Evolutionary conservation across 2,329 filamentous ascomycete species (phyloP), one percentile per base, ranked within the genome.

Genomic region (Shiraia sp.): DNA sequence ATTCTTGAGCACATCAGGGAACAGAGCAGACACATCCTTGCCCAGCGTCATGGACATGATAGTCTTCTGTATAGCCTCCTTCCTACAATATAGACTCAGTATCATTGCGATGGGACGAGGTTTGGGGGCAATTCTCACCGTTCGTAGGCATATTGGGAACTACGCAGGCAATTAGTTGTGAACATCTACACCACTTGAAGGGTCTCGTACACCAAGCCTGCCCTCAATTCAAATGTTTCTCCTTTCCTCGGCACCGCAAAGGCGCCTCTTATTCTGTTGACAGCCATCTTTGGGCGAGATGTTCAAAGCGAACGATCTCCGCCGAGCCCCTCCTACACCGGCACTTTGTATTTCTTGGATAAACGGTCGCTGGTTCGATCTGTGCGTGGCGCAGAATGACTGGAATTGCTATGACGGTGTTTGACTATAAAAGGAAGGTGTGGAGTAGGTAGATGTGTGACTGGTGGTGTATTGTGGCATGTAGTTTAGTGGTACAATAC

Each of bases 31-130:
- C 46, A 99, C 93, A 74, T 99, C 93, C 73, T 99, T 99, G 71
- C 93, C 93, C 59, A 99, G 72, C 1, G 93, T 99, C 93, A 99
- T 99, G 68, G 93, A 91, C 91, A 97, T 97, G 75, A 99, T 99
- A 53, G 93, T 99, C 80, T 96, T 97, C 70, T 99, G 93, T 60
- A 99, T 99, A 16, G 93, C 88, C 77, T 99, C 93, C 74, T 99
- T 99, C 65, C 90, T 82, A 49, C 32, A 40, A 28, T 19, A 5
- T 22, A 45, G 30, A 44, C 37, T 74, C 52, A 74, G 71, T 71
- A 61, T 51, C 17, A 4, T 24, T 14, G 12, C 10, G 8, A 15
- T 32, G 6, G n/a, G n/a, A 19, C 6, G 15, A 9, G 24, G 13
- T 15, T 19, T 23, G 6, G 14, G 32, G 32, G 29, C 35, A 27